A percentile compares a stretch with the other conserved stretches of the same genome.
These are phyloP conservation scores for grape (Vitis vinifera) DNA, from an alignment of 164 flowering plant species.

Conservation along the genomic window ASM3070453v1 NC_081822.1:736501-737000, in stretches of 20 bases:
- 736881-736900: slow-evolving; percentile 77
- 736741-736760: slow-evolving; percentile 47
- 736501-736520: slow-evolving; percentile 66
- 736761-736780: slow-evolving; percentile 79
- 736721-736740: slow-evolving; percentile 58
- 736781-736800: slow-evolving; percentile 67
- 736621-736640: slow-evolving; percentile 57
- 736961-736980: slow-evolving; percentile 77
- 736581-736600: slow-evolving; percentile 70
- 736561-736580: slow-evolving; percentile 78
- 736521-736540: slow-evolving; percentile 86
- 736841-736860: slow-evolving; percentile 86
- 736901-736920: slow-evolving; percentile 69
- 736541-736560: slow-evolving; percentile 84
- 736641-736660: slow-evolving; percentile 72
- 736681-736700: slow-evolving; percentile 87
- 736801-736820: slow-evolving; percentile 92
- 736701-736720: slow-evolving; percentile 68
- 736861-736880: slow-evolving; percentile 56
- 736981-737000: slow-evolving; percentile 85
- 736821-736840: slow-evolving; percentile 80
- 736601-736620: slow-evolving; percentile 62
- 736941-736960: slow-evolving; percentile 76
- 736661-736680: slow-evolving; percentile 71
- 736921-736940: slow-evolving; percentile 89